Evolutionary conservation across 495 filamentous ascomycete species (phyloP).

Genomic region (Annulohypoxylon stygium): DNA sequence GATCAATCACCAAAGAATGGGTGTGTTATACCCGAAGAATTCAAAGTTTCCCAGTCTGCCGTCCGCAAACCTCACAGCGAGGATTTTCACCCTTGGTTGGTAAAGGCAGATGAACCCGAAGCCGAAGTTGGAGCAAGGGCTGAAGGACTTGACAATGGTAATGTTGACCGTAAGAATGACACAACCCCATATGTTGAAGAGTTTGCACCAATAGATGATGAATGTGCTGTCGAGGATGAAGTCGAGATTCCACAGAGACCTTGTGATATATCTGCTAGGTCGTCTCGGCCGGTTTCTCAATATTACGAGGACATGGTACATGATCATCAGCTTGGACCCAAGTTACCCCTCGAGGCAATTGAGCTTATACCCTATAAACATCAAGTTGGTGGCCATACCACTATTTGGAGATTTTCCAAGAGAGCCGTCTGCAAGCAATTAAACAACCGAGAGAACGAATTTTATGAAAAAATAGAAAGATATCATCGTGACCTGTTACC

Average conservation of each 20-base stretch:
- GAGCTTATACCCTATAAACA: slow-evolving; percentile 97
- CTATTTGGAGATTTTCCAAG: slow-evolving; percentile 93
- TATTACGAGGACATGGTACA: slow-evolving; percentile 62
- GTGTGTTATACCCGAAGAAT: slow-evolving; percentile 43
- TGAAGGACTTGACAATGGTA: slow-evolving; percentile 49
- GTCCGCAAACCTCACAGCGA: slow-evolving; percentile 47
- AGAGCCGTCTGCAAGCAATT: slow-evolving; percentile 97
- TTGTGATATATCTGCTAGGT: slow-evolving; percentile 53
- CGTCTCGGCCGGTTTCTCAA: slow-evolving; percentile 54
- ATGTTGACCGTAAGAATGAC: slow-evolving; percentile 49
- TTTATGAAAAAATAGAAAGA: slow-evolving; percentile 94
- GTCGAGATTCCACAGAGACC: slow-evolving; percentile 45
- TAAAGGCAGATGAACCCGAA: slow-evolving; percentile 65
- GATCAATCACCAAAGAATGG: slow-evolving; percentile 62
- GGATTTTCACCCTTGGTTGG: slow-evolving; percentile 63
- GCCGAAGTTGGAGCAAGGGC: slow-evolving; percentile 51
- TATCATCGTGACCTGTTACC: slow-evolving; percentile 88
- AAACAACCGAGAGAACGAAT: slow-evolving; percentile 97
- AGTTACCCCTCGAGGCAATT: slow-evolving; percentile 85
- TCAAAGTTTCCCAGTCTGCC: slow-evolving; percentile 46
- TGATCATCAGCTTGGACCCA: slow-evolving; percentile 60
- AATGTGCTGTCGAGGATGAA: slow-evolving; percentile 57
- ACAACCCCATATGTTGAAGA: slow-evolving; percentile 46
- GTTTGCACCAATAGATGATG: slow-evolving; percentile 52
- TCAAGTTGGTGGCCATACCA: slow-evolving; percentile 96